These are phyloP conservation scores for Leccinum griseonigrum DNA, from an alignment of 1,284 basidiomycete species.

Conservation along the genomic window DNA sequence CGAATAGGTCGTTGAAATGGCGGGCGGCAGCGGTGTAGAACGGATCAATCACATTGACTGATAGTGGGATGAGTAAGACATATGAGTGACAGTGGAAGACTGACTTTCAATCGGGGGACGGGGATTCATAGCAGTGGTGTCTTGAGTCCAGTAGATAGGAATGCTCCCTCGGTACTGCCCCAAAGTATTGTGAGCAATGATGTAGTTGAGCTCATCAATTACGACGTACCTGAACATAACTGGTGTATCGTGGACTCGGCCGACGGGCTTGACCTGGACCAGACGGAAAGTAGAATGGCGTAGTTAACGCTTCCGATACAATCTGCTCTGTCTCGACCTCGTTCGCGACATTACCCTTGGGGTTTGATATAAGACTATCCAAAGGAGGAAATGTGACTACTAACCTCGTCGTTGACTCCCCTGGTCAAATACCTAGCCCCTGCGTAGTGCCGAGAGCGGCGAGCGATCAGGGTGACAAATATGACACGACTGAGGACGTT, in stretches of 20 bases:
- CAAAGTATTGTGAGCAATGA: not conserved
- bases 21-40: conserved; percentile 92
- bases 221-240: conserved; percentile 77
- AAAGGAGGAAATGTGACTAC: not conserved
- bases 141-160: conserved; percentile 95
- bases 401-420: conserved; percentile 88
- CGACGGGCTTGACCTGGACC: conserved; percentile 40
- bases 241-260: conserved; percentile 86
- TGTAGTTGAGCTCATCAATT: not conserved
- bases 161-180: conserved; percentile 90
- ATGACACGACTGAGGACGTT: conserved; percentile 89
- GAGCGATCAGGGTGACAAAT: conserved; percentile 92
- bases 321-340: conserved; percentile 99
- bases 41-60: conserved; percentile 93
- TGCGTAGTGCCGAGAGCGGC: conserved; percentile 93
- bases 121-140: conserved; percentile 86
- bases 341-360: conserved; percentile 94
- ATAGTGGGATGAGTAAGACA: conserved; percentile 3
- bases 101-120: conserved; percentile 94
- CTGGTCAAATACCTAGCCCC: conserved; percentile 95
- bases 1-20: conserved; percentile 93
- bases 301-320: conserved; percentile 91
- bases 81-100: conserved; percentile 27
- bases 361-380: not conserved
- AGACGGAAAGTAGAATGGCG: conserved; percentile 78